Evolutionary conservation across 345 rosid species (phyloP).

Genomic region (Aethionema arabicum): DNA sequence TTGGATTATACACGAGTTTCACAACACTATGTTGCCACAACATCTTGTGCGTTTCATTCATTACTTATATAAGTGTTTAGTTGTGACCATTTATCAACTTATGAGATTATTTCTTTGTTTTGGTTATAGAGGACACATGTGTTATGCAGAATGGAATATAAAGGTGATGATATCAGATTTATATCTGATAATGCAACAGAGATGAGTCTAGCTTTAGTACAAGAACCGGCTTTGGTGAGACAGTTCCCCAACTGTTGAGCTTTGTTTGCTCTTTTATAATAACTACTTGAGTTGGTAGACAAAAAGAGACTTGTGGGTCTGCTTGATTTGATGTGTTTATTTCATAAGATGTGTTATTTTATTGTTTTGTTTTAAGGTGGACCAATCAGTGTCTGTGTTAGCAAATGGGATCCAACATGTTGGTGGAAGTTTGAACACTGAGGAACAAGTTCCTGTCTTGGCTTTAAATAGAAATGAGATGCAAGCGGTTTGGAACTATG

Average conservation of each 20-base stretch:
- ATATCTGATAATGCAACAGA: background rate
- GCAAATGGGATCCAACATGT: background rate
- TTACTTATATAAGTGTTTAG: no score
- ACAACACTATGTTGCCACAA: constrained; percentile 17
- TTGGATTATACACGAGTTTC: constrained; percentile 42
- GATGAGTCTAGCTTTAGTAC: background rate
- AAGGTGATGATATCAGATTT: constrained; percentile 13
- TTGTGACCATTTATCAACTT: no score
- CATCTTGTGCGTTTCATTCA: background rate
- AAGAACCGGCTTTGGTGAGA: constrained; percentile 31
- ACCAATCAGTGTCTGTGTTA: constrained; percentile 29
- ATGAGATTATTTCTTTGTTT: background rate
- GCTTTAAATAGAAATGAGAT: background rate
- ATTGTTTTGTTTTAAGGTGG: constrained; percentile 13
- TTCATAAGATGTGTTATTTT: background rate
- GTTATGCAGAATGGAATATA: constrained; percentile 31
- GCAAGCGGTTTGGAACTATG: no score
- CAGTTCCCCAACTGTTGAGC: no score
- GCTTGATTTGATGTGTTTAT: background rate
- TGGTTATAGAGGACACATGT: constrained; percentile 7
- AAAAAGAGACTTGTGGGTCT: background rate
- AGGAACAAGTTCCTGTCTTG: background rate
- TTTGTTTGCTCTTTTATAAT: background rate
- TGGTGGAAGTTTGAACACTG: background rate
- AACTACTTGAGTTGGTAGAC: background rate